Percentiles rank a stretch among this genome's conserved stretches.
Evolutionary conservation across 2,329 filamentous ascomycete genomes (phyloP).

Genomic region (Nannizziopsis barbatae): DNA sequence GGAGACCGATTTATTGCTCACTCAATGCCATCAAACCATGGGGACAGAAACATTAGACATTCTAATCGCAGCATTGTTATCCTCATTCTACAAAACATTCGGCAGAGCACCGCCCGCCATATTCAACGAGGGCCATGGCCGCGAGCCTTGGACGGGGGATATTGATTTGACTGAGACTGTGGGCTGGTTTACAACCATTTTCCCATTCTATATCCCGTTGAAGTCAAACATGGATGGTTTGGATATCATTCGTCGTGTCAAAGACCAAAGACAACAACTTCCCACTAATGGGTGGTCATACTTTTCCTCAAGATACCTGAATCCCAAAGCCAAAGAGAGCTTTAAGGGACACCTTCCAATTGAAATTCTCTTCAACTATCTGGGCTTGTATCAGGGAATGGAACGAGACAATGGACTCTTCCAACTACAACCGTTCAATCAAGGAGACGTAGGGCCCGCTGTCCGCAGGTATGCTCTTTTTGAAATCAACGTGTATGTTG

Average conservation of each 20-base stretch:
- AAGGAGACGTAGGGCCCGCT: constrained; percentile 2
- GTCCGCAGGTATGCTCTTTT: background rate
- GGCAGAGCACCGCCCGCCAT: constrained; percentile 34
- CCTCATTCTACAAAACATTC: constrained; percentile 26
- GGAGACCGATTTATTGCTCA: constrained; percentile 16
- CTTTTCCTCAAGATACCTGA: constrained; percentile 24
- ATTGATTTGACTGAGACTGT: constrained; percentile 39
- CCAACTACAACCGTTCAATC: background rate
- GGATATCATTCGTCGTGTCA: constrained; percentile 28
- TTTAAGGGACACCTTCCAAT: constrained; percentile 30
- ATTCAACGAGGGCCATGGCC: constrained; percentile 41
- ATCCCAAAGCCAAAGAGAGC: constrained; percentile 20
- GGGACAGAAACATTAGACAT: background rate
- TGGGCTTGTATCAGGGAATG: constrained; percentile 31
- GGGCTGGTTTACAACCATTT: constrained; percentile 42
- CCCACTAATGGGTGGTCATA: constrained; percentile 24
- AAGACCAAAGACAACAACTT: constrained; percentile 28
- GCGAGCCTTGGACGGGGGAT: constrained; percentile 34
- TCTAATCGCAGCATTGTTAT: background rate
- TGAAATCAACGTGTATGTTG: constrained; percentile 1
- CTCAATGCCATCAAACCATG: background rate
- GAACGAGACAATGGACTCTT: constrained; percentile 25
- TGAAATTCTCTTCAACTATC: constrained; percentile 33
- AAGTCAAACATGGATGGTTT: constrained; percentile 16
- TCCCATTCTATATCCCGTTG: constrained; percentile 29